phyloP scores from a whole-genome alignment of 2,329 filamentous ascomycete species.

The Mycosphaerella arachidis region DNA sequence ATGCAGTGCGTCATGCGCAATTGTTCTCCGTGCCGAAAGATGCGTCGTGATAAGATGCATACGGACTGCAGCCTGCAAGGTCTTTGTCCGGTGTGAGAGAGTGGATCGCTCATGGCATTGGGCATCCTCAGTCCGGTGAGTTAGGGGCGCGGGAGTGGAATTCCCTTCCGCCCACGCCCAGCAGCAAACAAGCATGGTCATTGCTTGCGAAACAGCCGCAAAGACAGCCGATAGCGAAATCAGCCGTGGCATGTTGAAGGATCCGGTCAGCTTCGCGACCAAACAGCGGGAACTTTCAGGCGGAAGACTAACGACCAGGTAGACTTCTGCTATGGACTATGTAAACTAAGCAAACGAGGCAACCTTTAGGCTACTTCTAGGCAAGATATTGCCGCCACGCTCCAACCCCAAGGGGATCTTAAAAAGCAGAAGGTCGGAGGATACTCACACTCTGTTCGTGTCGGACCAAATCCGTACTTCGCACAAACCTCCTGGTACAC shows the following conservation, averaged over 20 bases:
- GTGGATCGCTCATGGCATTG: background rate
- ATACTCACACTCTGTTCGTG: conserved; percentile 51
- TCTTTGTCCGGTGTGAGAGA: background rate
- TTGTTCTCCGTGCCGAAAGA: too few relatives aligned
- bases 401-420: too few relatives aligned
- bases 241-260: background rate
- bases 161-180: too few relatives aligned
- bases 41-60: background rate
- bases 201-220: background rate
- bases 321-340: too few relatives aligned
- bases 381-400: too few relatives aligned
- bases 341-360: too few relatives aligned
- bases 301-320: background rate
- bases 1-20: background rate
- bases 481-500: conserved; percentile 72
- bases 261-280: background rate
- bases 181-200: background rate
- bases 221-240: background rate
- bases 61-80: background rate
- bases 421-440: too few relatives aligned
- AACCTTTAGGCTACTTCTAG: too few relatives aligned
- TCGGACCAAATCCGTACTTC: conserved; percentile 70
- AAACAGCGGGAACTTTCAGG: background rate
- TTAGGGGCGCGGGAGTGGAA: too few relatives aligned
- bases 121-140: background rate